Conservation (phyloP, 176 grass and related monocot species). For the Bolboschoenus planiculmis region DNA sequence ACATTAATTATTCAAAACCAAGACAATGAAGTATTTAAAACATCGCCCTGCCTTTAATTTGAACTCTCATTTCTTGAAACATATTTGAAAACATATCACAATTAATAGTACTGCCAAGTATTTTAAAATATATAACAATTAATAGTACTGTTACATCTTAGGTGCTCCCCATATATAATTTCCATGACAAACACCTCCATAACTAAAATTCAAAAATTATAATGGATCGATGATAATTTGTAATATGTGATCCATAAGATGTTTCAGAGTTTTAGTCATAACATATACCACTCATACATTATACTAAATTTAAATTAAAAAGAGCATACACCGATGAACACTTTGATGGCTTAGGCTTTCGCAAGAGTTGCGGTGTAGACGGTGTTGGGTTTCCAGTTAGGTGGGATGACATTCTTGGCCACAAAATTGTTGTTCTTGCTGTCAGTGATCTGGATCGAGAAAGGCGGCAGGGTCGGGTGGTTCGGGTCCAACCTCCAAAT, state of each 20-base stretch:
- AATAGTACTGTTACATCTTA: not conserved
- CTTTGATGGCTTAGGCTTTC: not conserved
- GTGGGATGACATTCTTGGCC: constrained; percentile 62
- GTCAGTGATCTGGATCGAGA: constrained; percentile 62
- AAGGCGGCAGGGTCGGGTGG: constrained; percentile 35
- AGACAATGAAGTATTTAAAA: too few relatives aligned
- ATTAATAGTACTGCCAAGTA: too few relatives aligned
- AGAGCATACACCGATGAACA: not conserved
- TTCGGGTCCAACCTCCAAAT: constrained; percentile 53
- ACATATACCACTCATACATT: not conserved
- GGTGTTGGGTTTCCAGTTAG: constrained; percentile 40
- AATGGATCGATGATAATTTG: not conserved
- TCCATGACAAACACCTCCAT: not conserved
- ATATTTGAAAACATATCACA: not conserved
- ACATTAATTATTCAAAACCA: too few relatives aligned
- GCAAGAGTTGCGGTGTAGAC: constrained; percentile 26
- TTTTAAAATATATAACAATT: too few relatives aligned
- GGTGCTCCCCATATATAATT: not conserved
- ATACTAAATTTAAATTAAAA: not conserved
- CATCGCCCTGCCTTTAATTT: not conserved
- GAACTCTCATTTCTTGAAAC: not conserved
- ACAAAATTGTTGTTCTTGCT: constrained; percentile 43
- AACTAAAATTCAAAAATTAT: not conserved
- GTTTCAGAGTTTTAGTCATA: not conserved
- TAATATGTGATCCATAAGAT: not conserved